Conservation (phyloP, 2,329 filamentous ascomycete species). For the Alternaria angustiovoidea region DNA sequence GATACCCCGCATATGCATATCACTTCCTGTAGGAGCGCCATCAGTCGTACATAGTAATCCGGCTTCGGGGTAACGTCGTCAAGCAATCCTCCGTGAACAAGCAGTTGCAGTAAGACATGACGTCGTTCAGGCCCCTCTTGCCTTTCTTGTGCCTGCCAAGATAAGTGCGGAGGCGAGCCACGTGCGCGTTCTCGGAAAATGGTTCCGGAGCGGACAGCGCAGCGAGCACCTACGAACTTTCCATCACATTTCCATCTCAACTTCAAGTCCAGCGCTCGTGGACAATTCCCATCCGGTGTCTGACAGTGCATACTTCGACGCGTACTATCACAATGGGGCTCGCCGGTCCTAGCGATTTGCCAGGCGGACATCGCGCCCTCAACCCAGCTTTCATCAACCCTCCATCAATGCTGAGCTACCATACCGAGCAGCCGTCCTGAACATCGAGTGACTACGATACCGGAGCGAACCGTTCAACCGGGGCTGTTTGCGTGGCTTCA, state of each 20-base stretch:
- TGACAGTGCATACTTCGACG: no score
- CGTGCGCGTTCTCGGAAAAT: background rate
- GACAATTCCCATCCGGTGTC: background rate
- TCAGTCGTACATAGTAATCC: conserved; percentile 10
- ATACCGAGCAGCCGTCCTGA: no score
- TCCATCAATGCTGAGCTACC: background rate
- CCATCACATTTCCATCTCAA: background rate
- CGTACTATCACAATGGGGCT: background rate
- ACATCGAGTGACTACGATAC: no score
- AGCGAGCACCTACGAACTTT: background rate
- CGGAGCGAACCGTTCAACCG: background rate
- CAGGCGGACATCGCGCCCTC: background rate
- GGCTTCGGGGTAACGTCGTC: conserved; percentile 34
- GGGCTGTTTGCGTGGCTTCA: background rate
- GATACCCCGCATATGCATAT: conserved; percentile 26
- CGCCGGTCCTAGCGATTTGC: background rate
- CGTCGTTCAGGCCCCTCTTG: conserved; percentile 26
- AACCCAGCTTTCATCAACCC: background rate
- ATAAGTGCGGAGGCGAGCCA: conserved; percentile 2
- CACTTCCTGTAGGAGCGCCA: conserved; percentile 2
- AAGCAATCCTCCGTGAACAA: conserved; percentile 1
- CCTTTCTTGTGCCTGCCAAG: conserved; percentile 28
- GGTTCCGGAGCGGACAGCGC: background rate
- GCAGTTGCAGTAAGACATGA: conserved; percentile 16
- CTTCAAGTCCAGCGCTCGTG: background rate